Percentiles rank a stretch among this genome's conserved stretches.
phyloP scores from a whole-genome alignment of 2,329 filamentous ascomycete genomes.

The Juglanconis juglandina region DNA sequence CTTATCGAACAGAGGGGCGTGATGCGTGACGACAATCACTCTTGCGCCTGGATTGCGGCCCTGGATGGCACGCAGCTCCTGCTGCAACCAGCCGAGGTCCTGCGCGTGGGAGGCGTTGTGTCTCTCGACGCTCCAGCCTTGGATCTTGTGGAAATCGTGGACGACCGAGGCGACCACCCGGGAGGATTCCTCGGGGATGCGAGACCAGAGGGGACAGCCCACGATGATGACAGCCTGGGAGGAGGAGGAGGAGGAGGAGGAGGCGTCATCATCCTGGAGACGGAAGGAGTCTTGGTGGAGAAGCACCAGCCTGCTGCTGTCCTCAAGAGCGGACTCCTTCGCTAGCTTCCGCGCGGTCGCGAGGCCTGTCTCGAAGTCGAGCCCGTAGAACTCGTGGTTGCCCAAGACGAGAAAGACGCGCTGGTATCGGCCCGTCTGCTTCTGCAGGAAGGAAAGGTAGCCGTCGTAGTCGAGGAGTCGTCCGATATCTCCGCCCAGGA shows the following conservation, averaged over 20 bases:
- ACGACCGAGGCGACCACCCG: constrained; percentile 45
- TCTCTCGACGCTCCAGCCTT: constrained; percentile 44
- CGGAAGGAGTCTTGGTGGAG: constrained; percentile 23
- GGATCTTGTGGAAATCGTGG: constrained; percentile 32
- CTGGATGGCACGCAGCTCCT: constrained; percentile 33
- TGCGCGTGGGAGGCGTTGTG: constrained; percentile 32
- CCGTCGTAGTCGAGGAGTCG: constrained; percentile 43
- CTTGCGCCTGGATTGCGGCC: too few relatives aligned
- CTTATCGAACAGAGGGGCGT: constrained; percentile 46
- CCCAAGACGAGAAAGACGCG: constrained; percentile 48
- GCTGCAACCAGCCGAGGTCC: constrained; percentile 50
- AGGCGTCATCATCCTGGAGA: too few relatives aligned
- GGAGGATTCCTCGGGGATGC: constrained; percentile 37
- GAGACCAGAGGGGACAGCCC: constrained; percentile 54
- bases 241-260: too few relatives aligned
- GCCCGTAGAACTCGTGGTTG: constrained; percentile 53
- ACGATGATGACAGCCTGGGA: constrained; percentile 29
- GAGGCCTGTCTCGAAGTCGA: constrained; percentile 36
- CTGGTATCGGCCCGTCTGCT: constrained; percentile 39
- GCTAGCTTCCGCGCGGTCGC: constrained; percentile 34
- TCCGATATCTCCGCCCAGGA: constrained; percentile 50
- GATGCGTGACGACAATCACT: constrained; percentile 50
- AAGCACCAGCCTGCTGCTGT: constrained; percentile 35
- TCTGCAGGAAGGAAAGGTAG: constrained; percentile 46
- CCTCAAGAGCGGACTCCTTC: constrained; percentile 33